Conservation (phyloP, 202 grass and related monocot species). For the Panicum hallii region DNA sequence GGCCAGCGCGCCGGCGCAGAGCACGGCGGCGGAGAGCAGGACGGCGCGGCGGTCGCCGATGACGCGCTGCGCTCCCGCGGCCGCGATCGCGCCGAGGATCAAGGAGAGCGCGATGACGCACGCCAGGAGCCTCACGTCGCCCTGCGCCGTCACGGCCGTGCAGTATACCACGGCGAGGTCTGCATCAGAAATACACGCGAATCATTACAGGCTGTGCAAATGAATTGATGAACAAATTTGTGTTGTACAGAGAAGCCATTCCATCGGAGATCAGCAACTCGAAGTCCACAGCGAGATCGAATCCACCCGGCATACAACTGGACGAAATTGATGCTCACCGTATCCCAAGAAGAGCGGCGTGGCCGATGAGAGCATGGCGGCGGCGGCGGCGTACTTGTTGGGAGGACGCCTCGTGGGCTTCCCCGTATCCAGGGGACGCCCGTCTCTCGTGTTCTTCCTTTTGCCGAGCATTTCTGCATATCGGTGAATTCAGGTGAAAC, state of each 20-base stretch:
- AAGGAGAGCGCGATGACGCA: conserved; percentile 41
- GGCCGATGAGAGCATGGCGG: conserved; percentile 25
- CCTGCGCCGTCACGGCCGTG: conserved; percentile 40
- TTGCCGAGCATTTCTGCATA: conserved; percentile 17
- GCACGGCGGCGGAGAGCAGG: conserved; percentile 40
- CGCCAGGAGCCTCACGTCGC: conserved; percentile 53
- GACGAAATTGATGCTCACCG: neutral
- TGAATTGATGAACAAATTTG: neutral
- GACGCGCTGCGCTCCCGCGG: conserved; percentile 37
- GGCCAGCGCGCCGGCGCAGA: conserved; percentile 47
- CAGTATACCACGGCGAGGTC: conserved; percentile 52
- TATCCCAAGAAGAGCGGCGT: conserved; percentile 53
- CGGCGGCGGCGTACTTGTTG: conserved; percentile 21
- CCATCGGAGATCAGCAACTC: too few species aligned
- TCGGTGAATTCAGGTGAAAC: conserved; percentile 11
- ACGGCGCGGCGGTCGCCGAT: conserved; percentile 48
- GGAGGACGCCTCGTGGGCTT: conserved; percentile 29
- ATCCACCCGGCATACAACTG: neutral
- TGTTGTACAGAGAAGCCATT: too few species aligned
- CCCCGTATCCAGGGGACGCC: neutral
- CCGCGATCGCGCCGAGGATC: conserved; percentile 39
- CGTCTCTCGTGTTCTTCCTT: conserved; percentile 32
- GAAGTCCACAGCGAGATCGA: neutral
- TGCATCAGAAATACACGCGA: conserved; percentile 22
- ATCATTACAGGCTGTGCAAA: neutral